These are phyloP conservation scores for Curvularia eragrostidis DNA, from an alignment of 2,329 filamentous ascomycete species.

Conservation along the genomic window DNA sequence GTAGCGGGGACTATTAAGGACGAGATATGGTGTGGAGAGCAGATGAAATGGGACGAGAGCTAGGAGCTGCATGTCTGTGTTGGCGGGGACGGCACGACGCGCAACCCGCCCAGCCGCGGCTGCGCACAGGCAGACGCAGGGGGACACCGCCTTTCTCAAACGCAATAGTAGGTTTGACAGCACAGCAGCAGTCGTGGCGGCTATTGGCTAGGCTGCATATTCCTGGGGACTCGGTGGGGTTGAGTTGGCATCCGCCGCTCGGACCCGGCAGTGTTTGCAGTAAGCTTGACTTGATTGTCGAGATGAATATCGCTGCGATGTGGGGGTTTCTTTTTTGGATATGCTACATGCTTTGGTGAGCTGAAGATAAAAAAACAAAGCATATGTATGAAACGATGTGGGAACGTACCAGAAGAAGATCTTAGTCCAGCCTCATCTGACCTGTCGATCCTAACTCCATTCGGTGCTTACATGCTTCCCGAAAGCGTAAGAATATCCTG, in stretches of 20 bases:
- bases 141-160: constrained; percentile 5
- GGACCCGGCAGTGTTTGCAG: neutral
- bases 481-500: neutral
- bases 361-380: neutral
- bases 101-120: constrained; percentile 10
- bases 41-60: neutral
- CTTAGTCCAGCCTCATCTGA: neutral
- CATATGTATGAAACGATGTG: neutral
- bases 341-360: neutral
- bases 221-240: neutral
- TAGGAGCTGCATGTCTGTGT: constrained; percentile 9
- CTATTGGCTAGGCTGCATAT: neutral
- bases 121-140: constrained; percentile 10
- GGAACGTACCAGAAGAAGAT: neutral
- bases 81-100: constrained; percentile 13
- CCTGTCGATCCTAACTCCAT: neutral
- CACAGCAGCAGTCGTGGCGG: neutral
- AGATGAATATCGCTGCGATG: neutral
- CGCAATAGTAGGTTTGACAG: neutral
- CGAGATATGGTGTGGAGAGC: neutral
- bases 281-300: neutral
- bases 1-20: neutral
- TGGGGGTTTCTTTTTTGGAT: neutral
- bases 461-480: neutral
- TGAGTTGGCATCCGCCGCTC: neutral